Conservation (phyloP, 768 basidiomycete genomes). For the Leccinellum luteum region DNA sequence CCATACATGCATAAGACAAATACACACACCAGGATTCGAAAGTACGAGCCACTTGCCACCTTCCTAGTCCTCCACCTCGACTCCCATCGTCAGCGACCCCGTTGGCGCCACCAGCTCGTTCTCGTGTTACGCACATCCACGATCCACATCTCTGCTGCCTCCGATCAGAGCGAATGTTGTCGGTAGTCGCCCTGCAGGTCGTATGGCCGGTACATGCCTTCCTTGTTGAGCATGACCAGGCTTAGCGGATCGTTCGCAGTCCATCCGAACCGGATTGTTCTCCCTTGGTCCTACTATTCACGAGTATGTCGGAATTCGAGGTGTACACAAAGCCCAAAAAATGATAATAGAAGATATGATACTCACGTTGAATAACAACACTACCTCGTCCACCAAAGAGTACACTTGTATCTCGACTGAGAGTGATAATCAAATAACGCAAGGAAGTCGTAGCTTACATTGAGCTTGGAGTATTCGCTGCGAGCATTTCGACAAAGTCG, state of each 20-base stretch:
- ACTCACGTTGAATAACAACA: too few relatives aligned
- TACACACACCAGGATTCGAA: constrained; percentile 70
- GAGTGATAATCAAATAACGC: too few relatives aligned
- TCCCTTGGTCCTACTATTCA: constrained; percentile 85
- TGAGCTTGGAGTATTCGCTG: too few relatives aligned
- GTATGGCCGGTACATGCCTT: constrained; percentile 88
- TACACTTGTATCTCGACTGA: too few relatives aligned
- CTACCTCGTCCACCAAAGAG: too few relatives aligned
- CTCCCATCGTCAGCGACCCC: constrained; percentile 56
- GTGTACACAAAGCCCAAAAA: too few relatives aligned
- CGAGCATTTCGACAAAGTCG: too few relatives aligned
- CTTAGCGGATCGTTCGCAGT: constrained; percentile 74
- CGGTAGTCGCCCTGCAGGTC: constrained; percentile 82
- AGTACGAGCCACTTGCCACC: constrained; percentile 70
- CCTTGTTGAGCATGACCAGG: constrained; percentile 84
- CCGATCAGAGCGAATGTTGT: constrained; percentile 86
- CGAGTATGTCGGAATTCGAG: too few relatives aligned
- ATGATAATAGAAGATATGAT: too few relatives aligned
- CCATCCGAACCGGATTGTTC: constrained; percentile 82
- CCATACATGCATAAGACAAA: background rate
- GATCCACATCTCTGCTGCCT: constrained; percentile 79
- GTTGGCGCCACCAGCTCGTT: constrained; percentile 85
- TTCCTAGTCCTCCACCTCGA: constrained; percentile 90
- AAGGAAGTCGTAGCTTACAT: too few relatives aligned
- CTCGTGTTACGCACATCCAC: constrained; percentile 81